Percentiles rank a stretch among this genome's conserved stretches.
Evolutionary conservation across 2,329 filamentous ascomycete genomes (phyloP).

Genomic region (Scytalidium lignicola): DNA sequence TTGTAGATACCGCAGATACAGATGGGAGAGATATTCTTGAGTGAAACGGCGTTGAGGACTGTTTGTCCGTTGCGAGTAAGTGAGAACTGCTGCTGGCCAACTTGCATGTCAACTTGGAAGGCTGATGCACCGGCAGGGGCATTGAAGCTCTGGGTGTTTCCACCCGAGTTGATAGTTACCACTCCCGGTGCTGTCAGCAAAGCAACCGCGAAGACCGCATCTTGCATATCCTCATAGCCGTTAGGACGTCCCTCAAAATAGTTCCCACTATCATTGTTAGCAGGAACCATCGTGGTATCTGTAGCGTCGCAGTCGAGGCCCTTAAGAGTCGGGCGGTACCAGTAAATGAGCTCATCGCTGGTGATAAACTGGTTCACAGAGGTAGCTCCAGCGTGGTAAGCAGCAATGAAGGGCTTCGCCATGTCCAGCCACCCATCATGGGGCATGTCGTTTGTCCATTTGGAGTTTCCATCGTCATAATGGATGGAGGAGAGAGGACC

Average conservation of each 20-base stretch:
- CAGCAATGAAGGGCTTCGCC: slow-evolving; percentile 18
- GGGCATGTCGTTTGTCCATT: slow-evolving; percentile 29
- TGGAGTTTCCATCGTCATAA: slow-evolving; percentile 29
- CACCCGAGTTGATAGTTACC: slow-evolving; percentile 25
- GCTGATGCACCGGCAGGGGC: slow-evolving; percentile 15
- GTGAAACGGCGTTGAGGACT: slow-evolving; percentile 12
- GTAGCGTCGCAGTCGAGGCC: slow-evolving; percentile 27
- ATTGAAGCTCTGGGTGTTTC: slow-evolving; percentile 12
- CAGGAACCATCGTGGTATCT: slow-evolving; percentile 26
- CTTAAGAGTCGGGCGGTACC: slow-evolving; percentile 32
- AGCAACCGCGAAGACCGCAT: slow-evolving; percentile 19
- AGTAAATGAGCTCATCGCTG: slow-evolving; percentile 30
- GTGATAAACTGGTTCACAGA: slow-evolving; percentile 12
- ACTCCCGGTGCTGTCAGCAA: slow-evolving; percentile 23
- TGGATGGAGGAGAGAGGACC: slow-evolving; percentile 36
- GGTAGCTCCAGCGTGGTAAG: slow-evolving; percentile 13
- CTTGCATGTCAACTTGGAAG: slow-evolving; percentile 14
- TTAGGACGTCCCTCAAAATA: slow-evolving; percentile 19
- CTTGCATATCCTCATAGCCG: slow-evolving; percentile 26
- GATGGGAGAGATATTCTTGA: slow-evolving; percentile 12
- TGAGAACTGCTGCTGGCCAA: slow-evolving; percentile 16
- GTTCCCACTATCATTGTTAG: slow-evolving; percentile 13
- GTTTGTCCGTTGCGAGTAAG: slow-evolving; percentile 8
- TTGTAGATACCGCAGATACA: slow-evolving; percentile 20
- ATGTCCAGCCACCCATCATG: slow-evolving; percentile 42